A percentile compares a stretch with the other conserved stretches of the same genome.
Evolutionary conservation across 345 rosid genomes (phyloP).

Genomic region (Microthlaspi erraticum): DNA sequence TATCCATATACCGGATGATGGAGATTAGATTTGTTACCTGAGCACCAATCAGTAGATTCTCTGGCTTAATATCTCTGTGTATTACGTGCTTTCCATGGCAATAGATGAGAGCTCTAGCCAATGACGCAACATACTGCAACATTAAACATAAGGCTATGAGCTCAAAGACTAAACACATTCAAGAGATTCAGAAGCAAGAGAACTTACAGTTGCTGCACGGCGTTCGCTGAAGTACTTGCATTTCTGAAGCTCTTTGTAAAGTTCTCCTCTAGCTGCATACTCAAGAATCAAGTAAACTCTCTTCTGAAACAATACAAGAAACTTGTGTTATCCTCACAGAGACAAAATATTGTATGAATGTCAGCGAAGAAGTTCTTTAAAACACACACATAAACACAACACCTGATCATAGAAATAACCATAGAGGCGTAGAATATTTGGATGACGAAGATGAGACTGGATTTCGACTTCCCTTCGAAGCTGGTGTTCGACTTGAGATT

Average conservation of each 20-base stretch:
- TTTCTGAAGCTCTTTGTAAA: conserved; percentile 88
- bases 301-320: conserved; percentile 56
- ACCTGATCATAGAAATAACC: conserved; percentile 99
- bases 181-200: not conserved
- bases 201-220: conserved; percentile 88
- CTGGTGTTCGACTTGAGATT: conserved; percentile 95
- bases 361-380: not conserved
- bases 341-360: not conserved
- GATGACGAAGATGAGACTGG: conserved; percentile 91
- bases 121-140: conserved; percentile 83
- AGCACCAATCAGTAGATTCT: conserved; percentile 82
- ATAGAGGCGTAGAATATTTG: conserved; percentile 83
- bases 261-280: conserved; percentile 91
- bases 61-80: conserved; percentile 97
- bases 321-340: not conserved
- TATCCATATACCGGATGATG: not conserved
- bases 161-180: not conserved
- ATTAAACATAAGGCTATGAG: not conserved
- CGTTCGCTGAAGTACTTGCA: conserved; percentile 91
- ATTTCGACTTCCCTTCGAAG: conserved; percentile 93
- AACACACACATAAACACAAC: conserved; percentile 27
- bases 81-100: conserved; percentile 99
- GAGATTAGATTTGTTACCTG: conserved; percentile 54
- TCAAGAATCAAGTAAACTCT: conserved; percentile 83
- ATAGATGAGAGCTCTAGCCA: conserved; percentile 94